Percentiles rank a stretch among this genome's conserved stretches.
Conservation (phyloP, 768 basidiomycete species). For the Trichaptum fuscoviolaceum region DNA sequence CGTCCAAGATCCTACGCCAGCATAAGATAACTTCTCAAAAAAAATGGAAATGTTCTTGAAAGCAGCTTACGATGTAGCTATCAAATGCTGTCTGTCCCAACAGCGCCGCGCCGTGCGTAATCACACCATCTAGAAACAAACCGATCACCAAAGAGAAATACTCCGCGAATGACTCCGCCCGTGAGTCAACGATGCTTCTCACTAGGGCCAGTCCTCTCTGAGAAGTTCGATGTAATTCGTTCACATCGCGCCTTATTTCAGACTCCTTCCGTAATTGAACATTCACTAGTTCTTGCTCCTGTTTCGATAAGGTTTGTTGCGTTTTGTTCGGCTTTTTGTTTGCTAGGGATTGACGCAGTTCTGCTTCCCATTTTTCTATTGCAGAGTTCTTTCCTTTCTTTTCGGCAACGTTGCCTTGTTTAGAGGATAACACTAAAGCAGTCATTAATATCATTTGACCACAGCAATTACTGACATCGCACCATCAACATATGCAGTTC, state of each 20-base stretch:
- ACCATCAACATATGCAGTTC: constrained; percentile 81
- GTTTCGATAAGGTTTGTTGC: constrained; percentile 60
- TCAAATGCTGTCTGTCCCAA: constrained; percentile 60
- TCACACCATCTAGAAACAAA: constrained; percentile 60
- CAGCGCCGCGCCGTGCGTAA: constrained; percentile 55
- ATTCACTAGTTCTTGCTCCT: constrained; percentile 78
- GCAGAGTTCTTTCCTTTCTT: constrained; percentile 85
- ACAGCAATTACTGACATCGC: constrained; percentile 13
- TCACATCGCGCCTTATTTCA: constrained; percentile 56
- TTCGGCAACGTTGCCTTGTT: constrained; percentile 44
- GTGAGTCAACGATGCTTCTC: constrained; percentile 48
- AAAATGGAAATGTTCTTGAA: neutral
- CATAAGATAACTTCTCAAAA: neutral
- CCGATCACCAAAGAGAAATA: constrained; percentile 55
- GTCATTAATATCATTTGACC: neutral
- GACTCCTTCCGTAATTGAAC: constrained; percentile 81
- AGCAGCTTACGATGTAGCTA: constrained; percentile 65
- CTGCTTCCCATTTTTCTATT: constrained; percentile 92
- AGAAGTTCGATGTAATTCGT: constrained; percentile 45
- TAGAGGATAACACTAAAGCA: constrained; percentile 39
- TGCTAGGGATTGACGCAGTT: constrained; percentile 80
- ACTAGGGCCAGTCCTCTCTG: constrained; percentile 69
- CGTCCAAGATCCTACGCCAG: constrained; percentile 54
- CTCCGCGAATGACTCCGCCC: constrained; percentile 45
- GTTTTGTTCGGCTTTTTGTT: constrained; percentile 62